Evolutionary conservation across 352 stramenopile species (phyloP).

Genomic region (Elongisporangium prolatum): DNA sequence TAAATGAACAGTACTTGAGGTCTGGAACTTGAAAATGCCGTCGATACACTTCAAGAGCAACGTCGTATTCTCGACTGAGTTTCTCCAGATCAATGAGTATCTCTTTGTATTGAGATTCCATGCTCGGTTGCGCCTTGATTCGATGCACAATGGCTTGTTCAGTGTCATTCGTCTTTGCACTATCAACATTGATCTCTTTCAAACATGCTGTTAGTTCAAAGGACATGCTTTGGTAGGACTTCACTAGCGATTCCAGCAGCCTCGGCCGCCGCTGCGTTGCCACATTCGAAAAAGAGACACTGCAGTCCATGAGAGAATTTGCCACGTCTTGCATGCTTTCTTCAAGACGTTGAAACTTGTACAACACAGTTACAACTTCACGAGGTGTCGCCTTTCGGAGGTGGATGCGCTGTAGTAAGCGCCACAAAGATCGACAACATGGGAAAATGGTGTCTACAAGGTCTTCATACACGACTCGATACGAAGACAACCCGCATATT

Average conservation of each 20-base stretch:
- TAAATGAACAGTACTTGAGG: no score
- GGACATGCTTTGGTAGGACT: slow-evolving; percentile 15
- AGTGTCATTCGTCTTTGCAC: slow-evolving; percentile 17
- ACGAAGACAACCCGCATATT: slow-evolving; percentile 7
- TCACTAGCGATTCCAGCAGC: slow-evolving; percentile 10
- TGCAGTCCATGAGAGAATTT: slow-evolving; percentile 3
- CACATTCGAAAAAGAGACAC: not conserved
- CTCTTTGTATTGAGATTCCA: no score
- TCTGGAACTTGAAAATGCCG: slow-evolving; percentile 7
- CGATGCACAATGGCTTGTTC: slow-evolving; percentile 17
- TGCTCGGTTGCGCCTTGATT: not conserved
- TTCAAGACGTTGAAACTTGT: slow-evolving; percentile 20
- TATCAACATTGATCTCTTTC: slow-evolving; percentile 15
- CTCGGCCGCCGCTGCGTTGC: not conserved
- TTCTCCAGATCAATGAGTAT: no score
- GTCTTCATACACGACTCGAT: slow-evolving; percentile 29
- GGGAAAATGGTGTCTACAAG: slow-evolving; percentile 18
- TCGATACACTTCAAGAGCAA: slow-evolving; percentile 11
- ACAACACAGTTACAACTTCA: slow-evolving; percentile 11
- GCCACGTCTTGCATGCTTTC: not conserved
- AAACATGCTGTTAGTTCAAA: slow-evolving; percentile 7
- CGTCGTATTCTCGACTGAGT: no score
- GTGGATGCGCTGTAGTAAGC: slow-evolving; percentile 22
- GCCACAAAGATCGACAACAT: slow-evolving; percentile 16
- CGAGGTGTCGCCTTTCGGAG: slow-evolving; percentile 17